Evolutionary conservation across 495 filamentous ascomycete species (phyloP).

Genomic region (Penicillium angulare): DNA sequence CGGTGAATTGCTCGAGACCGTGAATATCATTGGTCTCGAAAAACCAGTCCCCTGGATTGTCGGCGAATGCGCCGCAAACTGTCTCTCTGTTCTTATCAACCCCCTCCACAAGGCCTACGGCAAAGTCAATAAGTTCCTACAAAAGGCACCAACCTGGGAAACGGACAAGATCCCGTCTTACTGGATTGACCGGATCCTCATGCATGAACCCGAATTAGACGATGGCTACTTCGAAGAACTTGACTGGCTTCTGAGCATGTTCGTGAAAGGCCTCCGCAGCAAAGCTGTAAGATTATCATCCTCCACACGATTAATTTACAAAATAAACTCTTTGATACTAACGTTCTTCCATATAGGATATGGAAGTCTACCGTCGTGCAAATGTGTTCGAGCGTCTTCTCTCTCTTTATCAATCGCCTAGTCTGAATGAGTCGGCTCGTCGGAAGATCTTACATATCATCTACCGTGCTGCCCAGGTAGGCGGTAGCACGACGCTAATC

Average conservation of each 20-base stretch:
- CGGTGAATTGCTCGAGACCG: conserved; percentile 75
- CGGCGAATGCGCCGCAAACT: conserved; percentile 69
- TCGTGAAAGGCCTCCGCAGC: conserved; percentile 67
- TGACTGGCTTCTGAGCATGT: conserved; percentile 75
- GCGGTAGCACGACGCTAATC: conserved; percentile 80
- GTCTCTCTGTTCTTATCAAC: conserved; percentile 64
- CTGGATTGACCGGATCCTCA: conserved; percentile 69
- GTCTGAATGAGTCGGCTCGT: conserved; percentile 55
- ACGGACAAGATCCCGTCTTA: conserved; percentile 68
- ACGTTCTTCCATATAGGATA: conserved; percentile 48
- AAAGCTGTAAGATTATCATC: conserved; percentile 38
- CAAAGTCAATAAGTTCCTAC: conserved; percentile 83
- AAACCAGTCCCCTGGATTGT: conserved; percentile 69
- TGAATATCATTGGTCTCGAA: conserved; percentile 49
- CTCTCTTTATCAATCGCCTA: conserved; percentile 65
- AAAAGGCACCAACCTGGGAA: conserved; percentile 70
- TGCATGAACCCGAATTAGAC: conserved; percentile 66
- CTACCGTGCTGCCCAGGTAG: conserved; percentile 68
- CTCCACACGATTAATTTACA: neutral
- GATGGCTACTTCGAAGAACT: conserved; percentile 74
- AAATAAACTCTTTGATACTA: conserved; percentile 1
- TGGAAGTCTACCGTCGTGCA: conserved; percentile 78
- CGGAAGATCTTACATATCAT: conserved; percentile 71
- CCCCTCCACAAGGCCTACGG: conserved; percentile 82
- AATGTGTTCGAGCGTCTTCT: conserved; percentile 79